Percentiles rank a stretch among this genome's conserved stretches.
These are phyloP conservation scores for Orbilia javanica DNA, from an alignment of 2,329 filamentous ascomycete genomes.

Conservation along the genomic window DNA sequence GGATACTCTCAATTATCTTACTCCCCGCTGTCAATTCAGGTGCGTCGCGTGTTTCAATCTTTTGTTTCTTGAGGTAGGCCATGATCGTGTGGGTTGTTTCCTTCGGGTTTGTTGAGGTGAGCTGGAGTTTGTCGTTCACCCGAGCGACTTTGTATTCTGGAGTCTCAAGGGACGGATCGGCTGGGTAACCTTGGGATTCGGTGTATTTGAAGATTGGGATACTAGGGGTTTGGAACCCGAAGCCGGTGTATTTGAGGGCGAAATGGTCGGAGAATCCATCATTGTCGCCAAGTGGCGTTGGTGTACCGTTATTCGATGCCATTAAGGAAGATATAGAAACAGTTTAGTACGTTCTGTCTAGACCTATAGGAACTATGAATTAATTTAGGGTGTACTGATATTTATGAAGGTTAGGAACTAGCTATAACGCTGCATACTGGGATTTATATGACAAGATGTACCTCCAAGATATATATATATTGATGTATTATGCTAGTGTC, in stretches of 20 bases:
- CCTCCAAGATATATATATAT: too few relatives aligned
- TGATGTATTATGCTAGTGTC: neutral
- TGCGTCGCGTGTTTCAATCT: constrained; percentile 28
- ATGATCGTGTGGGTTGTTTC: constrained; percentile 19
- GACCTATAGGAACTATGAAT: too few relatives aligned
- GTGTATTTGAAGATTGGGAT: constrained; percentile 16
- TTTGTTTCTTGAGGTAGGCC: constrained; percentile 44
- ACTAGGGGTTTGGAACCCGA: neutral
- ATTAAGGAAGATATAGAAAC: neutral
- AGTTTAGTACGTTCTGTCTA: too few relatives aligned
- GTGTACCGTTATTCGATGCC: neutral
- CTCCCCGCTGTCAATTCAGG: constrained; percentile 12
- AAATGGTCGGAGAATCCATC: neutral
- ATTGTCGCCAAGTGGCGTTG: neutral
- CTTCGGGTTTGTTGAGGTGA: neutral
- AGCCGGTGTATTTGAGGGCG: constrained; percentile 21
- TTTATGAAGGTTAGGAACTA: too few relatives aligned
- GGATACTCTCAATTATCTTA: constrained; percentile 11
- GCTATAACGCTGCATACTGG: too few relatives aligned
- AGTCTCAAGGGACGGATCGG: neutral
- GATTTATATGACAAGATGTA: too few relatives aligned
- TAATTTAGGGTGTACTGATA: too few relatives aligned
- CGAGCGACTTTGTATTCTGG: constrained; percentile 16
- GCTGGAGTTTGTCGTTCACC: constrained; percentile 43
- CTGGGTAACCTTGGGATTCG: neutral